Percentiles rank a stretch among this genome's conserved stretches.
These are phyloP conservation scores for Forsythia suspensa DNA, from an alignment of 257 asterid species.

Conservation along the genomic window DNA sequence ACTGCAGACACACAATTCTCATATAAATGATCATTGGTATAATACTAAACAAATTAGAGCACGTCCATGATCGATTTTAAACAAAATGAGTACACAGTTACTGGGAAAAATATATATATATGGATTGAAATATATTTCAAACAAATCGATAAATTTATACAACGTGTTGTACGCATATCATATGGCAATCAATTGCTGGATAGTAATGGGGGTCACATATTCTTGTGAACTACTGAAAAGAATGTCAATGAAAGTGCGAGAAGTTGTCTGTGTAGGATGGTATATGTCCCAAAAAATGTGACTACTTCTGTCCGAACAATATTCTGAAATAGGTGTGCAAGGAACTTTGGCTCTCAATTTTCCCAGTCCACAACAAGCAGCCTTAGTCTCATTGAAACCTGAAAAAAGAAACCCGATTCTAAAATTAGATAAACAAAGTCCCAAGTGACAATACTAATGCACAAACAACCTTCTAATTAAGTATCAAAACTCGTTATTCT, in stretches of 20 bases:
- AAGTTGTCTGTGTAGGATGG: slow-evolving; percentile 77
- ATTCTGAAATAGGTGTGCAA: slow-evolving; percentile 62
- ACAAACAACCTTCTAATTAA: background rate
- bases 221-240: slow-evolving; percentile 37
- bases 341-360: slow-evolving; percentile 57
- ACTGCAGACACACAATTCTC: too few relatives aligned
- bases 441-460: background rate
- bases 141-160: background rate
- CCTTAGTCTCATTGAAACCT: slow-evolving; percentile 68
- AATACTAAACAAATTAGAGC: too few relatives aligned
- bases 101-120: too few relatives aligned
- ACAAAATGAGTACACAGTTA: too few relatives aligned
- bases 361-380: slow-evolving; percentile 87
- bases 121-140: background rate
- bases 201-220: slow-evolving; percentile 45
- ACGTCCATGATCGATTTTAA: too few relatives aligned
- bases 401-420: background rate
- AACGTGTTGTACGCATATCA: background rate
- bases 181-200: slow-evolving; percentile 50
- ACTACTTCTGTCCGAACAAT: slow-evolving; percentile 51
- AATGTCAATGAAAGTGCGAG: slow-evolving; percentile 34
- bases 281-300: slow-evolving; percentile 81
- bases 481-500: too few relatives aligned
- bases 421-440: background rate
- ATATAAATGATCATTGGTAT: too few relatives aligned